Evolutionary conservation across 345 rosid species (phyloP).

Genomic region (Syzygium grande): DNA sequence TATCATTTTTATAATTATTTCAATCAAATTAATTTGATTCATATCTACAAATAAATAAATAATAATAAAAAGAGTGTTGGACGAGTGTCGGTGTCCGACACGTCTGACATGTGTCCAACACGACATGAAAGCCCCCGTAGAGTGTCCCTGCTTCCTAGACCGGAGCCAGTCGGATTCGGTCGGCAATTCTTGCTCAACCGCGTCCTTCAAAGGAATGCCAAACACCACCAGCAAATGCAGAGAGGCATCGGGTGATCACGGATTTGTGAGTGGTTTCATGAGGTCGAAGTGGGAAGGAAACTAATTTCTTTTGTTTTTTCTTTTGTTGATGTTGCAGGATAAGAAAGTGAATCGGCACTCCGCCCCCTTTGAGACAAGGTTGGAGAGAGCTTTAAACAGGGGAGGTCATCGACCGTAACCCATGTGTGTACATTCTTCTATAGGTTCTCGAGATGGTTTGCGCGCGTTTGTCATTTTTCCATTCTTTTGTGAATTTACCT

Average conservation of each 20-base stretch:
- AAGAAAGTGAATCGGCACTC: conserved; percentile 81
- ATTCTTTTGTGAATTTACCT: not conserved
- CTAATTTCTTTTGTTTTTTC: not conserved
- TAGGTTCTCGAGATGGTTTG: not conserved
- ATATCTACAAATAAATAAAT: too few relatives aligned
- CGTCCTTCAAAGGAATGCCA: conserved; percentile 78
- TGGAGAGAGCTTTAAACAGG: conserved; percentile 81
- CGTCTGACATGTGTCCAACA: too few relatives aligned
- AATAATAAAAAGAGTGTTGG: too few relatives aligned
- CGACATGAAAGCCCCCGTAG: too few relatives aligned
- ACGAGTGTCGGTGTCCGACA: too few relatives aligned
- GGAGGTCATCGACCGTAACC: conserved; percentile 2
- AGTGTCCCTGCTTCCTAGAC: too few relatives aligned
- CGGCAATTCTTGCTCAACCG: conserved; percentile 29
- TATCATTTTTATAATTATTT: too few relatives aligned
- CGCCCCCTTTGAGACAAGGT: conserved; percentile 87
- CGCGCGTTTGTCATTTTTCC: not conserved
- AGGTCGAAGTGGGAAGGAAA: not conserved
- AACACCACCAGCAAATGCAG: conserved; percentile 86
- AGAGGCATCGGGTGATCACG: conserved; percentile 44
- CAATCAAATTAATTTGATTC: too few relatives aligned
- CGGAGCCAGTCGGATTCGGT: conserved; percentile 11
- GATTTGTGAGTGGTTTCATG: not conserved
- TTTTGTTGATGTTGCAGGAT: conserved; percentile 50
- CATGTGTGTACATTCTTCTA: not conserved